These are phyloP conservation scores for Mycena polygramma DNA, from an alignment of 768 basidiomycete species.

Conservation along the genomic window DNA sequence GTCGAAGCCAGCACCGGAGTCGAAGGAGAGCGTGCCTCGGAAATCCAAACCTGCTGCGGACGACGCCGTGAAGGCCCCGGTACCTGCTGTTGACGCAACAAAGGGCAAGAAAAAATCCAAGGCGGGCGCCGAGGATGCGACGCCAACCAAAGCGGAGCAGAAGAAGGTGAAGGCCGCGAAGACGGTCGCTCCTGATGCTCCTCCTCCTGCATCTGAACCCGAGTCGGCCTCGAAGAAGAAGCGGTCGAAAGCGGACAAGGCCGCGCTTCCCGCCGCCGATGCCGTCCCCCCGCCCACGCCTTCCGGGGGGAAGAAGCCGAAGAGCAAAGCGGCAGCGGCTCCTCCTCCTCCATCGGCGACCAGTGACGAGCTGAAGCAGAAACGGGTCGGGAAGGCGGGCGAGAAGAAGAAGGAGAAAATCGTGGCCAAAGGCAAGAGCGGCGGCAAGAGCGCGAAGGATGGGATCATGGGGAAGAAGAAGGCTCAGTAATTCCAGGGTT, in stretches of 20 bases:
- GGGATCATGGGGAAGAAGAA: slow-evolving; percentile 65
- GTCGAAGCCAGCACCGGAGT: background rate
- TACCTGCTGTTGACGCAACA: slow-evolving; percentile 35
- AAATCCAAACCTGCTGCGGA: slow-evolving; percentile 21
- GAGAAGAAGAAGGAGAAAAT: slow-evolving; percentile 73
- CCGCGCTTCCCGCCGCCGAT: background rate
- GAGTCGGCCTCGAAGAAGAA: slow-evolving; percentile 6
- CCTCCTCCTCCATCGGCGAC: slow-evolving; percentile 43
- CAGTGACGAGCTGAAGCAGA: slow-evolving; percentile 66
- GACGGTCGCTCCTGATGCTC: background rate
- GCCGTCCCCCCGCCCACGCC: background rate
- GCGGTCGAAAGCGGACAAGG: background rate
- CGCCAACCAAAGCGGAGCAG: background rate
- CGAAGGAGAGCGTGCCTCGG: slow-evolving; percentile 17
- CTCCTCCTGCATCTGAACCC: background rate
- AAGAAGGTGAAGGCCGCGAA: background rate
- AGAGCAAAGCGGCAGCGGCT: slow-evolving; percentile 11
- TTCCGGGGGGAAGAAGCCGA: slow-evolving; percentile 14
- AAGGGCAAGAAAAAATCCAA: slow-evolving; percentile 36
- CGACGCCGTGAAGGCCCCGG: background rate
- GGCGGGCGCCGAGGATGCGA: background rate
- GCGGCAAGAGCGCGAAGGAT: slow-evolving; percentile 68
- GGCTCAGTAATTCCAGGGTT: too few species aligned
- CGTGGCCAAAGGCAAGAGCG: slow-evolving; percentile 45
- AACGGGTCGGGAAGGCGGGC: slow-evolving; percentile 55